These are phyloP conservation scores for Fusarium sp. DNA, from an alignment of 2,329 filamentous ascomycete species.

Conservation along the genomic window DNA sequence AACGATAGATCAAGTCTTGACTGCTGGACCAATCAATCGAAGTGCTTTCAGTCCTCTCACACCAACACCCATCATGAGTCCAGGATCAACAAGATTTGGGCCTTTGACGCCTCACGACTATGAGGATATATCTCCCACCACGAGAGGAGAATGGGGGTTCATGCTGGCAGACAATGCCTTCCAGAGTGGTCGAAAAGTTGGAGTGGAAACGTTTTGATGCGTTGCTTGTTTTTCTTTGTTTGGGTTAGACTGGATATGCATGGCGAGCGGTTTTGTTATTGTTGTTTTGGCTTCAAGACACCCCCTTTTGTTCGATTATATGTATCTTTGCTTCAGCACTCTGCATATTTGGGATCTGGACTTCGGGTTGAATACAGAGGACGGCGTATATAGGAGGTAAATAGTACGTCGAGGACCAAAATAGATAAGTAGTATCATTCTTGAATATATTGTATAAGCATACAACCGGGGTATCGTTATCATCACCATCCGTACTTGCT, in stretches of 20 bases:
- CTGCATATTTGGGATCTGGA: constrained; percentile 10
- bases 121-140: constrained; percentile 73
- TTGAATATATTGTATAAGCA: constrained; percentile 22
- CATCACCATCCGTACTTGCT: constrained; percentile 83
- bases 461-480: constrained; percentile 45
- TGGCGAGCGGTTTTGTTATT: constrained; percentile 24
- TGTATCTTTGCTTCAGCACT: constrained; percentile 19
- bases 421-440: constrained; percentile 20
- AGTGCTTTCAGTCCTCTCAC: constrained; percentile 43
- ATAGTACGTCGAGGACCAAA: constrained; percentile 7
- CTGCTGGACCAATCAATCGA: constrained; percentile 42
- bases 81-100: constrained; percentile 53
- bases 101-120: constrained; percentile 70
- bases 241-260: constrained; percentile 9
- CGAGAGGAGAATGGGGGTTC: constrained; percentile 73
- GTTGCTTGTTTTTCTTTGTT: constrained; percentile 4
- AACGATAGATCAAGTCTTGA: constrained; percentile 63
- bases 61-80: constrained; percentile 44
- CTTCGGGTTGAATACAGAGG: constrained; percentile 23
- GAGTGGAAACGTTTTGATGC: constrained; percentile 57
- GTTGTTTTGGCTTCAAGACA: constrained; percentile 17
- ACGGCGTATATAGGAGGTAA: constrained; percentile 15
- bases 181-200: constrained; percentile 60
- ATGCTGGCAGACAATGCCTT: constrained; percentile 66
- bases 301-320: constrained; percentile 16